Base-by-base conservation (phyloP, 2,329 filamentous ascomycete species). In the Colletotrichum viniferum region DNA sequence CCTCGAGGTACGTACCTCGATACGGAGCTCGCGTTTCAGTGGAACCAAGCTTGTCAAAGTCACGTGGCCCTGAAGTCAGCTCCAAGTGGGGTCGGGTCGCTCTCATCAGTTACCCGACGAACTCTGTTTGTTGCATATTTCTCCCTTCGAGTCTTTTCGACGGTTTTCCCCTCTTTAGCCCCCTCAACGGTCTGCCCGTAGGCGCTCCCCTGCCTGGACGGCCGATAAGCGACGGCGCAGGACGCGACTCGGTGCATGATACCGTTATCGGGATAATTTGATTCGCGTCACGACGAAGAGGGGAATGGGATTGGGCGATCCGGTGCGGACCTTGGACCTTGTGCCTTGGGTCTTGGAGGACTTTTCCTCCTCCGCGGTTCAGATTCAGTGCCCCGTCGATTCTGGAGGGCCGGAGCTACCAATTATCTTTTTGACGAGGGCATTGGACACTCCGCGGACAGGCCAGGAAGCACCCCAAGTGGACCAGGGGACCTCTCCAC, bases 331-430 rank as follows among this genome's bases (percentile, higher is more conserved):
- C 32, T 21, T 12, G 58, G 8, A 24, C 58, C 13, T 61, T 13
- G 58, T 14, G 28, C 30, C 13, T 61, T n/a, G 30, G 30, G 26
- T 28, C 28, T 30, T n/a, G 18, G 26, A 65, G 60, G 72, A 66
- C 43, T 64, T 73, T 56, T 62, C 12, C 73, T 75, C 63, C 69
- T 75, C 63, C 69, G 73, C 73, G 63, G 56, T 43, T 36, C 69
- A 60, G 30, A n/a, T 65, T n/a, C 30, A 61, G 30, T 61, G 34
- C 58, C 18, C 38, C 36, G 36, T 38, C n/a, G 8, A 24, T 30
- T 30, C 36, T 67, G 26, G n/a, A 38, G 48, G 64, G 24, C 58
- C 21, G 58, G 28, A 28, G 69, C 43, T 43, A n/a, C n/a, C 60
- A 52, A 64, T 43, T 63, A 60, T 13, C 55, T 24, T 55, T 56